Conservation (phyloP, 352 stramenopile species). For the Blastocystis sp. region DNA sequence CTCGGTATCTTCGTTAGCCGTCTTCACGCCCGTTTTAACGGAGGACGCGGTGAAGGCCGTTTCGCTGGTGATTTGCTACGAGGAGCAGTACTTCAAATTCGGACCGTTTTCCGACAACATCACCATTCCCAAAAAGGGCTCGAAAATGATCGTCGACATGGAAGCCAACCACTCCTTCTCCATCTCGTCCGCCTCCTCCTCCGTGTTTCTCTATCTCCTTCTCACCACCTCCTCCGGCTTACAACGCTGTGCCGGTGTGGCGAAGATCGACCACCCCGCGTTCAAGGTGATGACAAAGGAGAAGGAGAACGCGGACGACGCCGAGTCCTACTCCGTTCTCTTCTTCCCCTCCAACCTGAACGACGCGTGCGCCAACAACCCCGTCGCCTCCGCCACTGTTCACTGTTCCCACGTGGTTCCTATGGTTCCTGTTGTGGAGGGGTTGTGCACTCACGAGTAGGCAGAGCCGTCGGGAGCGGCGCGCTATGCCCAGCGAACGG, state of each 20-base stretch:
- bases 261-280: constrained; percentile 51
- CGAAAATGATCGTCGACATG: constrained; percentile 14
- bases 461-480: neutral
- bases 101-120: neutral
- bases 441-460: neutral
- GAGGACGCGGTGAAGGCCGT: constrained; percentile 1
- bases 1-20: neutral
- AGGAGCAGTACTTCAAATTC: constrained; percentile 56
- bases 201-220: constrained; percentile 30
- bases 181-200: neutral
- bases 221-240: constrained; percentile 5
- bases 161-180: constrained; percentile 25
- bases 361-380: constrained; percentile 17
- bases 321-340: constrained; percentile 26
- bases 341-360: constrained; percentile 37
- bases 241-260: constrained; percentile 29
- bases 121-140: neutral
- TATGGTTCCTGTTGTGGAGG: neutral
- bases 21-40: constrained; percentile 37
- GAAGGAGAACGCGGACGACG: neutral
- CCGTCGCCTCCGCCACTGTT: constrained; percentile 1
- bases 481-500: neutral
- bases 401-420: neutral
- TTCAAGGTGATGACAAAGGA: neutral
- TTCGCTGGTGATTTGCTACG: neutral